Percentiles rank a stretch among this genome's conserved stretches.
Conservation (phyloP, 306 rosid genomes). For the apple (Malus domestica) region ASM211411v1 NC_041796.1:24030501-24031000, state of each 20-base stretch:
- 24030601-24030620: not conserved
- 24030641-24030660: not conserved
- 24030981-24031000: not conserved
- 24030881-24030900: no score
- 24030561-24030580: not conserved
- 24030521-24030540: conserved; percentile 56
- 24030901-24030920: not conserved
- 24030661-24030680: not conserved
- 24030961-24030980: not conserved
- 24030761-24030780: not conserved
- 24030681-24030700: not conserved
- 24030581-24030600: not conserved
- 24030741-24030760: not conserved
- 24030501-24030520: conserved; percentile 46
- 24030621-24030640: not conserved
- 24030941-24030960: not conserved
- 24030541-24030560: conserved; percentile 4
- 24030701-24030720: not conserved
- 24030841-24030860: no score
- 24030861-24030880: not conserved
- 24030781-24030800: not conserved
- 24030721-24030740: not conserved
- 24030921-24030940: not conserved
- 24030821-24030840: no score
- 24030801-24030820: not conserved